A percentile compares a stretch with the other conserved stretches of the same genome.
phyloP scores from a whole-genome alignment of 306 rosid species.

The Trifolium fragiferum region DNA sequence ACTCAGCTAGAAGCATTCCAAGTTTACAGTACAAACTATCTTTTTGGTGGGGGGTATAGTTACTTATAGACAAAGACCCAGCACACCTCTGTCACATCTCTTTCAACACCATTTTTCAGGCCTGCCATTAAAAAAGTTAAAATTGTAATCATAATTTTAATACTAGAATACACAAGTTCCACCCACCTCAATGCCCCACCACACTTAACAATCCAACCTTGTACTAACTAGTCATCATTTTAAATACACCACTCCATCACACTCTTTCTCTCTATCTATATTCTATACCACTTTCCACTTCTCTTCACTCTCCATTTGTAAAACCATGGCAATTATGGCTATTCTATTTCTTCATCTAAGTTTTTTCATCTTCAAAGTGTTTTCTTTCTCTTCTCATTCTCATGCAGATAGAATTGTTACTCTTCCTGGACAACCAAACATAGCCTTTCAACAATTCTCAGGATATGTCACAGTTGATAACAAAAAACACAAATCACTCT shows the following conservation, averaged over 20 bases:
- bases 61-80: conserved; percentile 35
- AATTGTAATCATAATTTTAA: conserved; percentile 56
- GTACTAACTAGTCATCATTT: conserved; percentile 27
- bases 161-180: conserved; percentile 24
- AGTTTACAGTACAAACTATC: background rate
- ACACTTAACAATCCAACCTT: conserved; percentile 22
- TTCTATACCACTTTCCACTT: background rate
- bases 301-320: conserved; percentile 3
- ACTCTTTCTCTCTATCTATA: conserved; percentile 31
- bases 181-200: conserved; percentile 47
- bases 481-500: conserved; percentile 53
- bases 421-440: conserved; percentile 75
- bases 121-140: conserved; percentile 60
- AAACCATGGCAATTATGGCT: conserved; percentile 39
- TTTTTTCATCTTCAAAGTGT: conserved; percentile 36
- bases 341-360: conserved; percentile 42
- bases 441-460: conserved; percentile 64
- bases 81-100: conserved; percentile 58
- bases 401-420: conserved; percentile 49
- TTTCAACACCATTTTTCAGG: conserved; percentile 63
- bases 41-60: conserved; percentile 8
- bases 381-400: conserved; percentile 39
- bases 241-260: conserved; percentile 26
- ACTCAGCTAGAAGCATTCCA: background rate
- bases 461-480: conserved; percentile 65